phyloP scores from a whole-genome alignment of 1,284 basidiomycete species.

The Leccinum griseonigrum region DNA sequence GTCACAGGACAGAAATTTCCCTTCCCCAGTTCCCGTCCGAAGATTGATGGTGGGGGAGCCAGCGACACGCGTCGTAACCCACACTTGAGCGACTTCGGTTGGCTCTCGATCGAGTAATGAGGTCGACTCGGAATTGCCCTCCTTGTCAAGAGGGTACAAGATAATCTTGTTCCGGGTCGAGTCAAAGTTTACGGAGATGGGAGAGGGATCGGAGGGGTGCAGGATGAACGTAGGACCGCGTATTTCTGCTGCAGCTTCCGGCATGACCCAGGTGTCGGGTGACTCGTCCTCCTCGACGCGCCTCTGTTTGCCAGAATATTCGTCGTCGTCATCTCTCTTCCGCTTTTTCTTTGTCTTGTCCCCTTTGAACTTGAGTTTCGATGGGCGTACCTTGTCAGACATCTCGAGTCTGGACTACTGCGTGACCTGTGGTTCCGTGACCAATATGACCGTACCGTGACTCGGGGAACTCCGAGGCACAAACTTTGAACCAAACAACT shows the following conservation, averaged over 20 bases:
- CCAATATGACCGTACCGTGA: too few relatives aligned
- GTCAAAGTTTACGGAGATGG: conserved; percentile 75
- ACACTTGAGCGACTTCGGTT: conserved; percentile 79
- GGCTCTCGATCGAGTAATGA: conserved; percentile 63
- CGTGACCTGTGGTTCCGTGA: too few relatives aligned
- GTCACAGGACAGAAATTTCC: conserved; percentile 85
- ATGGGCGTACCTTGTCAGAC: conserved; percentile 53
- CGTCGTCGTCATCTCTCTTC: conserved; percentile 55
- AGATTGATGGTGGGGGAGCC: conserved; percentile 80
- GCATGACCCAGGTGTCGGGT: conserved; percentile 76
- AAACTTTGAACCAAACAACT: conserved; percentile 37
- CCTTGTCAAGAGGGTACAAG: conserved; percentile 61
- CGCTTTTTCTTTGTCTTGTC: conserved; percentile 82
- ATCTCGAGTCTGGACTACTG: conserved; percentile 16
- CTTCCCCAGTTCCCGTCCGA: conserved; percentile 78
- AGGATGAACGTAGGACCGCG: conserved; percentile 81
- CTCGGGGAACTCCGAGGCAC: conserved; percentile 28
- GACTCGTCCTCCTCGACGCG: conserved; percentile 57
- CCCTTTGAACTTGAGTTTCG: conserved; percentile 83
- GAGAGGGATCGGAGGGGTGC: conserved; percentile 72
- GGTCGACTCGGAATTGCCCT: conserved; percentile 42
- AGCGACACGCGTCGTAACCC: conserved; percentile 82
- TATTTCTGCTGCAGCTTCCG: conserved; percentile 68
- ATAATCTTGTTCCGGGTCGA: conserved; percentile 72
- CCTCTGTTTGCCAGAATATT: conserved; percentile 46